These are phyloP conservation scores for Zea luxurians DNA, from an alignment of 176 grass and related monocot species.

Conservation along the genomic window DNA sequence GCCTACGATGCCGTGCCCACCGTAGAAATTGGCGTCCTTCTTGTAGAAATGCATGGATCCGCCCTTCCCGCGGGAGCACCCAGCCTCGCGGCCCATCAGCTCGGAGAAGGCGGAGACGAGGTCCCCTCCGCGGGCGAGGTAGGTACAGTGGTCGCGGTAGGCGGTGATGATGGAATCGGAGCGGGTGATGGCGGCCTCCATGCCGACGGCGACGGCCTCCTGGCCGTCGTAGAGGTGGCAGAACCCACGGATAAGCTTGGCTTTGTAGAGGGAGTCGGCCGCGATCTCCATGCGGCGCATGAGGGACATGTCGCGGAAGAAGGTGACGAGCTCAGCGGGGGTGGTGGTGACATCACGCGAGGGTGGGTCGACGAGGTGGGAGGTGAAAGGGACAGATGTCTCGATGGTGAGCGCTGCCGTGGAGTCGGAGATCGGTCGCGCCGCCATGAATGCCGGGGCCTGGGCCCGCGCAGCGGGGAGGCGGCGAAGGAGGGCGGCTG, in stretches of 20 bases:
- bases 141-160: slow-evolving; percentile 94
- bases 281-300: slow-evolving; percentile 99
- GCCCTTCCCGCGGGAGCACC: slow-evolving; percentile 87
- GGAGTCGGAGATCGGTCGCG: slow-evolving; percentile 52
- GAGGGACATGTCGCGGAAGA: slow-evolving; percentile 81
- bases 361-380: slow-evolving; percentile 79
- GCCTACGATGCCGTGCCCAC: slow-evolving; percentile 91
- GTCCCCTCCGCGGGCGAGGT: slow-evolving; percentile 71
- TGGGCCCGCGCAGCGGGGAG: slow-evolving; percentile 29
- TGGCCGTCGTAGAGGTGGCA: slow-evolving; percentile 99
- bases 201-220: slow-evolving; percentile 87
- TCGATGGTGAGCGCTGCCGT: slow-evolving; percentile 68
- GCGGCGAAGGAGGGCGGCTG: slow-evolving; percentile 50
- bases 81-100: slow-evolving; percentile 79
- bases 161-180: slow-evolving; percentile 85
- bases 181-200: slow-evolving; percentile 94
- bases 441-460: slow-evolving; percentile 12
- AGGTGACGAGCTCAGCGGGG: slow-evolving; percentile 71
- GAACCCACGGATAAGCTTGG: slow-evolving; percentile 98
- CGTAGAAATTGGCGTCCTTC: slow-evolving; percentile 85
- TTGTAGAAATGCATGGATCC: slow-evolving; percentile 99
- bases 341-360: slow-evolving; percentile 77
- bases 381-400: slow-evolving; percentile 90
- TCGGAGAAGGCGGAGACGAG: slow-evolving; percentile 79
- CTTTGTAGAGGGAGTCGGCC: slow-evolving; percentile 97